A percentile compares a stretch with the other conserved stretches of the same genome.
Evolutionary conservation across 306 rosid genomes (phyloP).

Genomic region (Herpetospermum pedunculosum): DNA sequence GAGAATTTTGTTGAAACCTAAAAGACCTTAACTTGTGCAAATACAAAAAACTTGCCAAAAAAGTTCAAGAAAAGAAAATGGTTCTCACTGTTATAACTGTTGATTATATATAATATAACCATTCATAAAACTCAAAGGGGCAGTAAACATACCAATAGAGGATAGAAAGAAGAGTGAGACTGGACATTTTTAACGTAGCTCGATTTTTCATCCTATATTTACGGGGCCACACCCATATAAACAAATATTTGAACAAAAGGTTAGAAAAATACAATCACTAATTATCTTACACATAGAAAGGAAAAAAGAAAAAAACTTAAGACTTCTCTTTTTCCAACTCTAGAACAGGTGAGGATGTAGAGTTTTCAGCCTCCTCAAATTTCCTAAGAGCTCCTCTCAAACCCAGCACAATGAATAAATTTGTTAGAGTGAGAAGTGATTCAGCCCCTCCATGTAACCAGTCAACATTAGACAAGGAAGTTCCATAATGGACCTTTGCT

Average conservation of each 20-base stretch:
- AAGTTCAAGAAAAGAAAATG: too few species aligned
- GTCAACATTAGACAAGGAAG: slow-evolving; percentile 88
- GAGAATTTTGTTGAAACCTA: background rate
- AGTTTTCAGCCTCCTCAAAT: slow-evolving; percentile 21
- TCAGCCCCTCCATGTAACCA: slow-evolving; percentile 97
- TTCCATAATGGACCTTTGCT: slow-evolving; percentile 85
- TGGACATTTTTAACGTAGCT: background rate
- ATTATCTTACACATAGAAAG: background rate
- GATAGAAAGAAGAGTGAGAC: background rate
- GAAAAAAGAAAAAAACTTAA: background rate
- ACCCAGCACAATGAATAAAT: slow-evolving; percentile 76
- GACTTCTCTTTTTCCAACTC: slow-evolving; percentile 27
- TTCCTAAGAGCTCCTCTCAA: slow-evolving; percentile 61
- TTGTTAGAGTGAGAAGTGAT: slow-evolving; percentile 78
- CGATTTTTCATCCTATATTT: background rate
- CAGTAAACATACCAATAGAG: background rate
- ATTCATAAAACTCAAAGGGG: background rate
- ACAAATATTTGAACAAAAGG: background rate
- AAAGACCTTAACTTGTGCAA: background rate
- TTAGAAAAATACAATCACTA: background rate
- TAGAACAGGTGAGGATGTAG: slow-evolving; percentile 15
- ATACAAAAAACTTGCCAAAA: background rate
- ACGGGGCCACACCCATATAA: background rate
- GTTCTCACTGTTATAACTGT: too few species aligned
- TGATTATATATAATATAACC: background rate